Base-by-base conservation (phyloP, 208 protist genomes). In the Trypanosoma avium region DNA sequence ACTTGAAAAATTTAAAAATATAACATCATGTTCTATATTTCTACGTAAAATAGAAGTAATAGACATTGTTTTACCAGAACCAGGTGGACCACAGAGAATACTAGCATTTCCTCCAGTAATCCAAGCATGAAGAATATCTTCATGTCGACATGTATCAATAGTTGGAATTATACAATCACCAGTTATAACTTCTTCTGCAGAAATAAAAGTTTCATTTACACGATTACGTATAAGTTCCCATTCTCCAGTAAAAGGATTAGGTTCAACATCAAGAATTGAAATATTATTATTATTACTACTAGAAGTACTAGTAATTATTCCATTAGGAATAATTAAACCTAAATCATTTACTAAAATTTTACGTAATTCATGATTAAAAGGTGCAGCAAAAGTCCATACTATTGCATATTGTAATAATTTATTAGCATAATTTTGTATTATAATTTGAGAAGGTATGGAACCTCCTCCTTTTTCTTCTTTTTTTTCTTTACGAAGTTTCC, bases 21-120 rank as follows among this genome's bases (percentile, higher is more conserved):
- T 93, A 0, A 97, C 83, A 46, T 99, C 97, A 64, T 96, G 90
- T 60, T 99, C 94, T 7, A 95, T 75, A 40, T 96, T 81, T 12
- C 73, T 73, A 42, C 82, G 79, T 26, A 99, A 88, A 3, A 98
- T 88, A 15, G 90, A 76, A 9, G 88, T 92, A 21, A 99, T 89
- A 7, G 97, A 98, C 97, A 99, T 99, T 4, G 98, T 99, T 75
- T 99, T 99, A 49, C 98, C 98, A 22, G 97, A 98, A 12, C 97
- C 98, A 26, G 98, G 97, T 24, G 98, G 98, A 17, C 98, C 98
- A 73, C 98, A 99, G 4, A 99, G 86, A 40, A 99, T 84, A 7
- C 98, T 71, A 21, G 97, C 95, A 50, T 84, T 75, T 53, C 97
- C 94, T 40, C 97, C 88, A 17, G 67, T 69, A 40, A 99, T 82